phyloP scores from a whole-genome alignment of 805 yeast genomes.

The Metschnikowia chrysomelidarum region DNA sequence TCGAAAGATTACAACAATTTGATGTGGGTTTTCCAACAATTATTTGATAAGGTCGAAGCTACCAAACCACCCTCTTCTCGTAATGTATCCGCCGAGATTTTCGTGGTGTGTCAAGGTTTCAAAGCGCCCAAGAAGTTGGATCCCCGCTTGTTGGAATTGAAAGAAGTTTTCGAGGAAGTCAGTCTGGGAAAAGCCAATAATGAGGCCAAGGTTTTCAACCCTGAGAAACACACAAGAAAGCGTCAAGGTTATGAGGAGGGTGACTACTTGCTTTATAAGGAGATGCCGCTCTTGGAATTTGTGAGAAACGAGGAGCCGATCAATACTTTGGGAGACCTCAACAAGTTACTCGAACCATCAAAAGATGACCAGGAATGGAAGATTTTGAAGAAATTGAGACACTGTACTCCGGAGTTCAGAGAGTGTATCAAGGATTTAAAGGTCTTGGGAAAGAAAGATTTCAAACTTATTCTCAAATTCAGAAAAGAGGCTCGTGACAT shows the following conservation, averaged over 20 bases:
- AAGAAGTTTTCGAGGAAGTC: slow-evolving; percentile 90
- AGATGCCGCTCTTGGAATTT: slow-evolving; percentile 75
- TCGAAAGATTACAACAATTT: slow-evolving; percentile 98
- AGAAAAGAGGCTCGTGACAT: slow-evolving; percentile 80
- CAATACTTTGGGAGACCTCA: slow-evolving; percentile 70
- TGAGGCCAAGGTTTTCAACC: slow-evolving; percentile 92
- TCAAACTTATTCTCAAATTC: slow-evolving; percentile 81
- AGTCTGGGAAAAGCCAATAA: slow-evolving; percentile 62
- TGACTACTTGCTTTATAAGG: slow-evolving; percentile 69
- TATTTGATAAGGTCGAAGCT: slow-evolving; percentile 95
- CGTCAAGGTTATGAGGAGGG: slow-evolving; percentile 98
- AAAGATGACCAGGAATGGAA: slow-evolving; percentile 66
- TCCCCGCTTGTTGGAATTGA: slow-evolving; percentile 88
- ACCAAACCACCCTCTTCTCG: slow-evolving; percentile 99
- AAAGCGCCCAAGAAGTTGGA: slow-evolving; percentile 95
- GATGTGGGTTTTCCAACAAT: slow-evolving; percentile 96
- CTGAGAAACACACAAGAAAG: slow-evolving; percentile 84
- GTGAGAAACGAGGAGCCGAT: slow-evolving; percentile 81
- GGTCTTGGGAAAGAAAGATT: slow-evolving; percentile 92
- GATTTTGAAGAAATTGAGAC: slow-evolving; percentile 64
- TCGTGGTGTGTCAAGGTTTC: slow-evolving; percentile 93
- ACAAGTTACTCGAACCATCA: slow-evolving; percentile 59
- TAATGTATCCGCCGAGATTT: slow-evolving; percentile 98
- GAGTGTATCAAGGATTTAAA: slow-evolving; percentile 89
- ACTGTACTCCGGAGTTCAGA: slow-evolving; percentile 73